Conservation (phyloP, 1,284 basidiomycete species). For the Ustilago vetiveriae region DNA sequence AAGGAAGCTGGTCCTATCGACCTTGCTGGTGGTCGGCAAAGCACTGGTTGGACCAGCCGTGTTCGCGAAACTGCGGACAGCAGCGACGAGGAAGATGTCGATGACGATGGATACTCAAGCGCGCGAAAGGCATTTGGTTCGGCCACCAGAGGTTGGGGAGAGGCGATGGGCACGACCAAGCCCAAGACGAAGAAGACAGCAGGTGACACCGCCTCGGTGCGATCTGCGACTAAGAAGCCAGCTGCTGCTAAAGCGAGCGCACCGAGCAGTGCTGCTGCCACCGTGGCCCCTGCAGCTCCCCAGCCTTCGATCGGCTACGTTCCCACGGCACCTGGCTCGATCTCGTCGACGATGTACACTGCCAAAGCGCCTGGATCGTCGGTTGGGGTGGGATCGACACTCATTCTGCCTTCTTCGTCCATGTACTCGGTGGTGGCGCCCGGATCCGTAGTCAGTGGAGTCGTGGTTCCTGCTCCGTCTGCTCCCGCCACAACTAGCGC, state of each 20-base stretch:
- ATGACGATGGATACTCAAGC: conserved; percentile 49
- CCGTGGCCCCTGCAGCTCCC: conserved; percentile 8
- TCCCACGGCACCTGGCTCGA: conserved; percentile 32
- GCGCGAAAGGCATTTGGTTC: conserved; percentile 61
- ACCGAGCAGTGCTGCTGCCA: conserved; percentile 2
- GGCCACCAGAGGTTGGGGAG: conserved; percentile 53
- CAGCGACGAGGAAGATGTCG: conserved; percentile 60
- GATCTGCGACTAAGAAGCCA: conserved; percentile 32
- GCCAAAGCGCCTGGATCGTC: conserved; percentile 41
- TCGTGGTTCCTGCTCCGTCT: neutral
- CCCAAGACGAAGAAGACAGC: conserved; percentile 31
- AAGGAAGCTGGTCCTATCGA: conserved; percentile 49
- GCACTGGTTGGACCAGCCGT: conserved; percentile 58
- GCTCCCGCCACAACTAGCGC: conserved; percentile 1
- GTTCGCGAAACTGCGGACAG: conserved; percentile 45
- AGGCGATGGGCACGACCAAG: conserved; percentile 53
- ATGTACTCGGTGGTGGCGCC: conserved; percentile 41
- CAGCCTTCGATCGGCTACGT: conserved; percentile 29
- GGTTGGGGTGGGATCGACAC: conserved; percentile 13
- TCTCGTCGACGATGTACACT: conserved; percentile 33
- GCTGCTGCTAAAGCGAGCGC: conserved; percentile 14
- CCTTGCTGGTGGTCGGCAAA: conserved; percentile 37
- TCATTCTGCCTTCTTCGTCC: conserved; percentile 13
- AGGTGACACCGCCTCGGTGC: conserved; percentile 28
- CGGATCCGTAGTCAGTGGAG: conserved; percentile 22